Evolutionary conservation across 352 stramenopile species (phyloP).

Genomic region (Phytophthora syringae): DNA sequence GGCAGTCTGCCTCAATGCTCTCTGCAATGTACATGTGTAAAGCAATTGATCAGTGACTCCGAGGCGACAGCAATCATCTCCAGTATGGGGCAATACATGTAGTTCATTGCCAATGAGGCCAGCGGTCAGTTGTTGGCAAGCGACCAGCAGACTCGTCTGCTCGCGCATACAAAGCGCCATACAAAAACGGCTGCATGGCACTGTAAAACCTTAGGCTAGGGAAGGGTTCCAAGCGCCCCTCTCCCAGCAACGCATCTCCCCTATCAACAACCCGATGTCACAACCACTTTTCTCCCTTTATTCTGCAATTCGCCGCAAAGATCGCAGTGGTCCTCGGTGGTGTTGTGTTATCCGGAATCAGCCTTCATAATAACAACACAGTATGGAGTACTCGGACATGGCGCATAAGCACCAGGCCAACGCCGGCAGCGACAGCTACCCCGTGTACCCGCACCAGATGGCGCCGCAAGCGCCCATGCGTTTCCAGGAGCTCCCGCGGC

Average conservation of each 20-base stretch:
- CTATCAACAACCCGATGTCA: constrained; percentile 23
- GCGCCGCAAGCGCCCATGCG: constrained; percentile 26
- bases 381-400: constrained; percentile 43
- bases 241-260: constrained; percentile 12
- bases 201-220: constrained; percentile 34
- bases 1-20: constrained; percentile 15
- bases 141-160: constrained; percentile 5
- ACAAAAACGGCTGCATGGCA: constrained; percentile 27
- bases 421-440: constrained; percentile 34
- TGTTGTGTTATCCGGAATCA: constrained; percentile 17
- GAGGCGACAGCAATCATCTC: no score
- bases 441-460: constrained; percentile 22
- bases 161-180: constrained; percentile 18
- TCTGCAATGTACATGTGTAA: no score
- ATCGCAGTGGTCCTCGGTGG: constrained; percentile 31
- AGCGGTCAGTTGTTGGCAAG: no score
- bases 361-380: constrained; percentile 8
- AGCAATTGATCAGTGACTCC: no score
- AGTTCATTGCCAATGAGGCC: no score
- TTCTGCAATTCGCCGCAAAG: constrained; percentile 58
- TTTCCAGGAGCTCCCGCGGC: constrained; percentile 72
- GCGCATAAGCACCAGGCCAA: constrained; percentile 48
- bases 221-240: constrained; percentile 18
- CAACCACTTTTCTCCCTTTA: constrained; percentile 40
- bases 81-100: no score